Percentiles rank a stretch among this genome's conserved stretches.
phyloP scores from a whole-genome alignment of 371 early-diverging fungal genomes.

The Apophysomyces trapeziformis region DNA sequence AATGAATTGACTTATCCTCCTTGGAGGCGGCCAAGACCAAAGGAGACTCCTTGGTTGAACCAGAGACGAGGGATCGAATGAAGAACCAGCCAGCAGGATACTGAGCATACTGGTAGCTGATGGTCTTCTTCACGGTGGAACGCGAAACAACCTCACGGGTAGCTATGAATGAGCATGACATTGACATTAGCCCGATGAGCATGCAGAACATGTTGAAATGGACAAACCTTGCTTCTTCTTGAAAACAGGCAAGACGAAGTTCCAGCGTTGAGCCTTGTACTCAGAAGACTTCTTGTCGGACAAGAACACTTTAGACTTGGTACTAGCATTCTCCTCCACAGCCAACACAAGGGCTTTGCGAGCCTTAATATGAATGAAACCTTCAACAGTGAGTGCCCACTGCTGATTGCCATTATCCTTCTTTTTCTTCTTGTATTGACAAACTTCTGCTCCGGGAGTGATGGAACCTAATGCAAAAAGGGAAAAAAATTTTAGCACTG shows the following conservation, averaged over 20 bases:
- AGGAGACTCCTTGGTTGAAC: slow-evolving; percentile 44
- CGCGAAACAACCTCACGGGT: not conserved
- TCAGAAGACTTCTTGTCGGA: slow-evolving; percentile 32
- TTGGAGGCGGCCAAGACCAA: slow-evolving; percentile 41
- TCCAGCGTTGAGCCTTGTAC: slow-evolving; percentile 50
- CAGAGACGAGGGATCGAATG: slow-evolving; percentile 31
- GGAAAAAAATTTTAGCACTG: not conserved
- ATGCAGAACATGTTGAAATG: not conserved
- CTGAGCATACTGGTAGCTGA: slow-evolving; percentile 45
- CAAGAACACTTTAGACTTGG: slow-evolving; percentile 30
- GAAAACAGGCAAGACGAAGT: slow-evolving; percentile 53
- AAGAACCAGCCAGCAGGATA: slow-evolving; percentile 54
- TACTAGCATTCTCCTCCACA: slow-evolving; percentile 32
- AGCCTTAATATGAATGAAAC: slow-evolving; percentile 34
- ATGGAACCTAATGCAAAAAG: slow-evolving; percentile 30
- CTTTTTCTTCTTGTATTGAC: slow-evolving; percentile 47
- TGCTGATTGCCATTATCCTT: slow-evolving; percentile 39
- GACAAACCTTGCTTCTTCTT: slow-evolving; percentile 45
- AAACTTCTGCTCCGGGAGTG: slow-evolving; percentile 31
- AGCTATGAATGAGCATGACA: not conserved
- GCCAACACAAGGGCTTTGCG: slow-evolving; percentile 38
- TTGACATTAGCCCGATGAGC: not conserved
- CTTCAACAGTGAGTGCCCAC: slow-evolving; percentile 47
- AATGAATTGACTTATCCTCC: slow-evolving; percentile 22
- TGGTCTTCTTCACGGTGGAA: slow-evolving; percentile 27